These are phyloP conservation scores for Skeletonema potamos DNA, from an alignment of 108 stramenopile genomes.

Conservation along the genomic window DNA sequence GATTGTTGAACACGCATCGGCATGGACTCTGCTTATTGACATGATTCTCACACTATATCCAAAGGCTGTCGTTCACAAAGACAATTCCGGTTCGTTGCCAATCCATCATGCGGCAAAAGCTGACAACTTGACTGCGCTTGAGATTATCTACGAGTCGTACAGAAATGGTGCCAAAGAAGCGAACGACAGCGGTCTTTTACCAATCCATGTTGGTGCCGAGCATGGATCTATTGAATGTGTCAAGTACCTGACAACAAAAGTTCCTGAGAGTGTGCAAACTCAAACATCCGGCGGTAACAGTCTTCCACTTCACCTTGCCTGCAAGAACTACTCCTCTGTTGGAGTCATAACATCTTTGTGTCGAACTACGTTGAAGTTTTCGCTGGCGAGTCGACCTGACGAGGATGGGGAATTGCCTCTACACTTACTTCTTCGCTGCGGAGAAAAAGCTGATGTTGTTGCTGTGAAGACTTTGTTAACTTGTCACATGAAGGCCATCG, in stretches of 20 bases:
- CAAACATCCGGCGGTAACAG: constrained; percentile 82
- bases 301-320: constrained; percentile 84
- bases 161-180: constrained; percentile 85
- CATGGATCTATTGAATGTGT: constrained; percentile 86
- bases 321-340: constrained; percentile 80
- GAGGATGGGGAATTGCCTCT: constrained; percentile 88
- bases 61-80: constrained; percentile 85
- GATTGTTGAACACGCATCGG: constrained; percentile 73
- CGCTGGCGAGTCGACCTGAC: constrained; percentile 78
- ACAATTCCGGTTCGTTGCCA: constrained; percentile 83
- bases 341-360: constrained; percentile 84
- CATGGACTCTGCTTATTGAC: constrained; percentile 86
- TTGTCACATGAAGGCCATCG: constrained; percentile 76
- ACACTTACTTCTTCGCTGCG: constrained; percentile 84
- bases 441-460: constrained; percentile 81
- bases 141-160: constrained; percentile 88
- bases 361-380: constrained; percentile 69
- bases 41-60: constrained; percentile 88
- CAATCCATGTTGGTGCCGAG: constrained; percentile 86
- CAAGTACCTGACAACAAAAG: constrained; percentile 77
- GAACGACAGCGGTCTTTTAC: constrained; percentile 76
- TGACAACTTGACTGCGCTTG: constrained; percentile 79
- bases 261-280: constrained; percentile 80
- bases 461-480: constrained; percentile 87
- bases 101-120: constrained; percentile 87